These are phyloP conservation scores for Boletus albobrunnescens DNA, from an alignment of 1,284 basidiomycete species.

Conservation along the genomic window DNA sequence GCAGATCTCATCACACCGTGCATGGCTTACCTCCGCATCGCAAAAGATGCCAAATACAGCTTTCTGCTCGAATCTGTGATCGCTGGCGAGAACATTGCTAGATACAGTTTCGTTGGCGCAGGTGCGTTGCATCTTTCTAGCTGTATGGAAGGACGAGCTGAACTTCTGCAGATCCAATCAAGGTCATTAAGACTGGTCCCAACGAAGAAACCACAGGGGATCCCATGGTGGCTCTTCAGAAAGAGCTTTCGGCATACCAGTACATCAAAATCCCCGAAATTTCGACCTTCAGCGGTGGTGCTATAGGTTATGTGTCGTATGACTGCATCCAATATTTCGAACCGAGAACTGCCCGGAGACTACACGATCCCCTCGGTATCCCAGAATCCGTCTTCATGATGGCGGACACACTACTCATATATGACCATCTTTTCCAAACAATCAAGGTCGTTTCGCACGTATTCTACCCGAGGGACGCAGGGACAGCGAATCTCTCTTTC, in stretches of 20 bases:
- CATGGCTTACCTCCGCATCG: constrained; percentile 91
- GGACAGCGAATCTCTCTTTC: constrained; percentile 62
- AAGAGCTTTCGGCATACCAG: constrained; percentile 81
- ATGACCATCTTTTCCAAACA: constrained; percentile 95
- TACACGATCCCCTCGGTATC: constrained; percentile 76
- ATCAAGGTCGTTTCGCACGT: constrained; percentile 96
- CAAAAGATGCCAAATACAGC: constrained; percentile 88
- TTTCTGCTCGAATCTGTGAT: constrained; percentile 92
- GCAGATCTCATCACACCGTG: constrained; percentile 97
- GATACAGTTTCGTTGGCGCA: constrained; percentile 95
- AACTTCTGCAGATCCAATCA: constrained; percentile 75
- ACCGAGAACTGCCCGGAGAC: constrained; percentile 77
- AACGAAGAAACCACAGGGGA: constrained; percentile 83
- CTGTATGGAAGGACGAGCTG: neutral
- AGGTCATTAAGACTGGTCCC: constrained; percentile 86
- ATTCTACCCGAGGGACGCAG: constrained; percentile 70
- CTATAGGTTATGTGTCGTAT: constrained; percentile 96
- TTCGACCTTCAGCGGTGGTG: constrained; percentile 95
- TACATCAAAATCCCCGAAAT: constrained; percentile 91
- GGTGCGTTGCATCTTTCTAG: constrained; percentile 49
- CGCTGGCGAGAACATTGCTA: constrained; percentile 85
- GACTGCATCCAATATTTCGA: constrained; percentile 98
- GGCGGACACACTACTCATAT: constrained; percentile 90
- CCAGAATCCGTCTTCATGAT: constrained; percentile 98
- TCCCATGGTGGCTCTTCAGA: constrained; percentile 81